Evolutionary conservation across 345 rosid species (phyloP), one percentile per base, ranked within the genome.

Genomic region (Arabidopsis suecica): DNA sequence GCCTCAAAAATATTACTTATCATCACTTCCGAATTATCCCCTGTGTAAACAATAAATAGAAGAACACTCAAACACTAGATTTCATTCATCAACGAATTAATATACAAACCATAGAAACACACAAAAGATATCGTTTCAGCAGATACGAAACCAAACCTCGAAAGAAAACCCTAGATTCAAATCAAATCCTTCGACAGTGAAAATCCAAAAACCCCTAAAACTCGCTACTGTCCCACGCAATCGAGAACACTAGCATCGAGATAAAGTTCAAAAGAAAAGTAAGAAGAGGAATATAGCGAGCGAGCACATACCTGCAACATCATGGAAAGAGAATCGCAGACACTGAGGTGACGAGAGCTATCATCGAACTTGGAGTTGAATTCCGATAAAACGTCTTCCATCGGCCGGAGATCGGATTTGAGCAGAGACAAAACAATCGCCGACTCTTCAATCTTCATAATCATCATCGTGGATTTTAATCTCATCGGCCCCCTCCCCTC

Each of bases 251-350:
- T 10, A 25, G 51, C 30, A 55, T 38, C 37, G 38, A 44, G 16
- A 51, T 22, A 14, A 41, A 33, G 41, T 63, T 42, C 5, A 48
- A 32, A 54, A 45, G 25, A 28, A 7, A 16, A 47, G 23, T 23
- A 18, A 5, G 56, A 8, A 32, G 42, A 22, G 0, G 37, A 34
- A 28, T 1, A 20, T 5, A 1, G 32, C 9, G 9, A 8, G 16
- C 2, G 22, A 32, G 53, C 11, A 67, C 41, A 69, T 75, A 76
- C 98, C 96, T 90, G 82, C 60, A 93, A 68, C 66, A 90, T 72
- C 34, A 86, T 73, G 1, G 58, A 79, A 53, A 88, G 93, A 70
- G 93, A 85, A 59, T 50, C 72, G 86, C 95, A 93, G 80, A 81
- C 75, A 57, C 63, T 37, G 79, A 89, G 79, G 61, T 70, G 56